These are phyloP conservation scores for Astragalus membranaceus DNA, from an alignment of 306 rosid species.

Conservation along the genomic window DNA sequence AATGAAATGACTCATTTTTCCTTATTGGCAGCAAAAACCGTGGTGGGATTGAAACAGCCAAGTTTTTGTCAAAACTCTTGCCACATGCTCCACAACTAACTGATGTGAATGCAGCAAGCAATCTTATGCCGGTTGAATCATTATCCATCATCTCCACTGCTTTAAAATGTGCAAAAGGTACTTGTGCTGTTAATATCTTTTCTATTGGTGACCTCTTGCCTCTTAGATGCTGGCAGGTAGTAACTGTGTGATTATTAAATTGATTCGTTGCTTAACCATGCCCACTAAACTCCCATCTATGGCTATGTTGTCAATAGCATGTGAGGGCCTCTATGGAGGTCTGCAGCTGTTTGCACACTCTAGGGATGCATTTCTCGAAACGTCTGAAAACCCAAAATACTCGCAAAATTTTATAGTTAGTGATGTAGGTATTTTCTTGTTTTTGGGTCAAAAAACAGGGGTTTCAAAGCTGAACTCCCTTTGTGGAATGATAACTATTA, in stretches of 20 bases:
- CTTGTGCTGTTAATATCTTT: conserved; percentile 1
- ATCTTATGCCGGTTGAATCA: conserved; percentile 66
- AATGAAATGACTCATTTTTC: conserved; percentile 17
- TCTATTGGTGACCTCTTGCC: neutral
- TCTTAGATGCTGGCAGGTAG: conserved; percentile 7
- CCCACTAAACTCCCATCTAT: conserved; percentile 6
- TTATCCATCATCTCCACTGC: conserved; percentile 48
- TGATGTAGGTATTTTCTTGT: neutral
- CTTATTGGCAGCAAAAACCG: conserved; percentile 58
- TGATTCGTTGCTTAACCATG: conserved; percentile 2
- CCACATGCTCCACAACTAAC: conserved; percentile 53
- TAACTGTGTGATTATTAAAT: neutral
- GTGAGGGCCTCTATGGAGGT: too few relatives aligned
- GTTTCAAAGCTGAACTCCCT: neutral
- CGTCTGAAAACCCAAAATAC: neutral
- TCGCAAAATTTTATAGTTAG: neutral
- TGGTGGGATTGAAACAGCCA: conserved; percentile 71
- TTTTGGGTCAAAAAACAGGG: neutral
- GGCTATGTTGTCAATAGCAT: neutral
- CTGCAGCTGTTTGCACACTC: neutral
- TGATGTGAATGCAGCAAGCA: conserved; percentile 63
- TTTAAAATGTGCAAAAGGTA: conserved; percentile 61
- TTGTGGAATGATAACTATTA: neutral
- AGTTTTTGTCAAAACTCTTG: conserved; percentile 55
- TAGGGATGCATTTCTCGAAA: neutral